Evolutionary conservation across 371 early-diverging fungal genomes (phyloP).

Genomic region (Mucor piriformis): DNA sequence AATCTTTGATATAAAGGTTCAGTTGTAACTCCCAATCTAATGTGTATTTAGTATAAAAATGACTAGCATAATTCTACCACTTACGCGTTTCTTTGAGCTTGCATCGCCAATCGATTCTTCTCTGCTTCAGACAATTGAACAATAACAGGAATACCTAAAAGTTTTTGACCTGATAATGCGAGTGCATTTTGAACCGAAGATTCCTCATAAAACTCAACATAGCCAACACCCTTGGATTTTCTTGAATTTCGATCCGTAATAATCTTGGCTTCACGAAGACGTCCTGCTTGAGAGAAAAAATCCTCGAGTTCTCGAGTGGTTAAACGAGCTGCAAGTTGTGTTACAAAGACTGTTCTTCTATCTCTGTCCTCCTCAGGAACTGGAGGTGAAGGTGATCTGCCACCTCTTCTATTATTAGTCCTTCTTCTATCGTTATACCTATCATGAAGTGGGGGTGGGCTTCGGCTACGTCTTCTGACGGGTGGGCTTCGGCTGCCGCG

Average conservation of each 20-base stretch:
- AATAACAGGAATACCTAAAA: conserved; percentile 93
- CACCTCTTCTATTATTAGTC: conserved; percentile 23
- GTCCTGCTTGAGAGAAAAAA: conserved; percentile 86
- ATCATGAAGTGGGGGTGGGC: conserved; percentile 37
- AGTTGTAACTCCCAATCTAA: conserved; percentile 41
- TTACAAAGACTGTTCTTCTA: conserved; percentile 92
- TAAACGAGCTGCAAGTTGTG: conserved; percentile 87
- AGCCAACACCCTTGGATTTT: conserved; percentile 88
- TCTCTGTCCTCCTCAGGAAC: conserved; percentile 81
- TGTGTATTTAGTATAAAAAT: conserved; percentile 1
- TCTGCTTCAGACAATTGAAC: conserved; percentile 93
- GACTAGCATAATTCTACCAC: conserved; percentile 14
- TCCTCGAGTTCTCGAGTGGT: conserved; percentile 81
- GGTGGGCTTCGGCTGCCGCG: conserved; percentile 17
- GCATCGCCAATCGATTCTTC: conserved; percentile 80
- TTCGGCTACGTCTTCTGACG: conserved; percentile 41
- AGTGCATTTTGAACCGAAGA: conserved; percentile 85
- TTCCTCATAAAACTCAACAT: conserved; percentile 94
- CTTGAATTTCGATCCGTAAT: conserved; percentile 88
- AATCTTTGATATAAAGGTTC: conserved; percentile 66
- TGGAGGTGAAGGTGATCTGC: conserved; percentile 73
- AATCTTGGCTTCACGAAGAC: conserved; percentile 86
- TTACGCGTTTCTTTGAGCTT: conserved; percentile 60
- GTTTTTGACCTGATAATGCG: conserved; percentile 83
- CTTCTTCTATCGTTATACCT: conserved; percentile 18